phyloP scores from a whole-genome alignment of 768 basidiomycete genomes.

The Candolleomyces efflorescens region DNA sequence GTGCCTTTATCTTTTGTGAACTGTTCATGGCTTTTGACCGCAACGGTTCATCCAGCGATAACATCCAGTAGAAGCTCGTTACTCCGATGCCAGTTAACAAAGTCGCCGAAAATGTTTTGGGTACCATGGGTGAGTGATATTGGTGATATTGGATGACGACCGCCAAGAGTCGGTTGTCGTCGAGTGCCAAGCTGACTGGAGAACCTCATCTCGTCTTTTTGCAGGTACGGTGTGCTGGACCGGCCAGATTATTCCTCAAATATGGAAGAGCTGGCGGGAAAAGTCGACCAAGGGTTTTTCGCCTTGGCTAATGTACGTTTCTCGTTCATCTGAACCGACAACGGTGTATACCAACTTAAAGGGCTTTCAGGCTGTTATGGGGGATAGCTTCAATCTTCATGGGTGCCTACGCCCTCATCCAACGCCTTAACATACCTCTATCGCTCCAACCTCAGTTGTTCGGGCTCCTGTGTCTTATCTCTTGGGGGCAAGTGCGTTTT shows the following conservation, averaged over 20 bases:
- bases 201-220: background rate
- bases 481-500: constrained; percentile 60
- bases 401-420: constrained; percentile 64
- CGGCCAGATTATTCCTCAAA: constrained; percentile 63
- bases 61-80: too few species aligned
- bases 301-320: constrained; percentile 54
- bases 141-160: too few species aligned
- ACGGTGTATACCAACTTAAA: background rate
- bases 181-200: background rate
- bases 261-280: constrained; percentile 65
- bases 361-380: constrained; percentile 52
- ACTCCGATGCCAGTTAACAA: background rate
- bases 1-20: too few species aligned
- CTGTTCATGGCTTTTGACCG: too few species aligned
- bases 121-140: constrained; percentile 61
- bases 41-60: too few species aligned
- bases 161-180: background rate
- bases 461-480: constrained; percentile 52
- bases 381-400: constrained; percentile 53
- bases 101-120: constrained; percentile 63
- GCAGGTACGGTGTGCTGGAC: constrained; percentile 66
- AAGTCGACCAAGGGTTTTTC: constrained; percentile 72
- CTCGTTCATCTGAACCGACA: background rate
- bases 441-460: constrained; percentile 68
- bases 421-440: constrained; percentile 67